Evolutionary conservation across 2,329 filamentous ascomycete genomes (phyloP).

Genomic region (Drechslera avenae): DNA sequence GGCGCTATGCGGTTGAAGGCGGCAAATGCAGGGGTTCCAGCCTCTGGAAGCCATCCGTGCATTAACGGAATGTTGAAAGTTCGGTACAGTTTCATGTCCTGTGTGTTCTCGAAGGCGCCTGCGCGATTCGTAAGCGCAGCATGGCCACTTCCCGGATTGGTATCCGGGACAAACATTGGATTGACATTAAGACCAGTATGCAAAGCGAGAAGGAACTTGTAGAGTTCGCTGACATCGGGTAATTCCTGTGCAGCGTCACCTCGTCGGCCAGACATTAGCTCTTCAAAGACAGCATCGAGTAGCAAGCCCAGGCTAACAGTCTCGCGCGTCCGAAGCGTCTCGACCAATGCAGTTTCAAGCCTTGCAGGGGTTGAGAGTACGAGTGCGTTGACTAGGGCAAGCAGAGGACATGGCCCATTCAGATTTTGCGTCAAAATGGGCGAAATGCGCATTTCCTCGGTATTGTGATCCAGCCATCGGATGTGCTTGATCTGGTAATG

Average conservation of each 20-base stretch:
- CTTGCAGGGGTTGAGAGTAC: slow-evolving; percentile 77
- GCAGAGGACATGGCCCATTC: slow-evolving; percentile 91
- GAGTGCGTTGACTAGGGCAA: slow-evolving; percentile 91
- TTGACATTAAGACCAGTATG: slow-evolving; percentile 99
- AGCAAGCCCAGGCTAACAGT: slow-evolving; percentile 85
- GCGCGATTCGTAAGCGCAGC: slow-evolving; percentile 46
- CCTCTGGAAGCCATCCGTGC: slow-evolving; percentile 87
- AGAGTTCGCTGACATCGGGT: slow-evolving; percentile 86
- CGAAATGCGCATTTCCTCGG: slow-evolving; percentile 70
- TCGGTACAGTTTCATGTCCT: slow-evolving; percentile 87
- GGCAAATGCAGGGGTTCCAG: slow-evolving; percentile 66
- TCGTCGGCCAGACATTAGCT: slow-evolving; percentile 79
- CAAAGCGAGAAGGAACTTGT: slow-evolving; percentile 82
- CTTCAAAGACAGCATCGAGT: slow-evolving; percentile 88
- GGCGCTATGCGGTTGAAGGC: slow-evolving; percentile 76
- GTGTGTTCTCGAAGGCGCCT: slow-evolving; percentile 86
- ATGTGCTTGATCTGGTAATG: slow-evolving; percentile 95
- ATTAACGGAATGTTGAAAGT: slow-evolving; percentile 88
- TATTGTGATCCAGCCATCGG: slow-evolving; percentile 74
- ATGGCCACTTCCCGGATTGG: slow-evolving; percentile 44
- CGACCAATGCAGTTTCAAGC: slow-evolving; percentile 72
- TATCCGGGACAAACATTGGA: slow-evolving; percentile 74
- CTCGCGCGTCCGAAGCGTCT: slow-evolving; percentile 78
- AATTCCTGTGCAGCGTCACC: slow-evolving; percentile 68
- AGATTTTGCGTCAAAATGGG: slow-evolving; percentile 91